A percentile compares a stretch with the other conserved stretches of the same genome.
These are phyloP conservation scores for Aureobasidium melanogenum DNA, from an alignment of 2,329 filamentous ascomycete genomes.

Conservation along the genomic window DNA sequence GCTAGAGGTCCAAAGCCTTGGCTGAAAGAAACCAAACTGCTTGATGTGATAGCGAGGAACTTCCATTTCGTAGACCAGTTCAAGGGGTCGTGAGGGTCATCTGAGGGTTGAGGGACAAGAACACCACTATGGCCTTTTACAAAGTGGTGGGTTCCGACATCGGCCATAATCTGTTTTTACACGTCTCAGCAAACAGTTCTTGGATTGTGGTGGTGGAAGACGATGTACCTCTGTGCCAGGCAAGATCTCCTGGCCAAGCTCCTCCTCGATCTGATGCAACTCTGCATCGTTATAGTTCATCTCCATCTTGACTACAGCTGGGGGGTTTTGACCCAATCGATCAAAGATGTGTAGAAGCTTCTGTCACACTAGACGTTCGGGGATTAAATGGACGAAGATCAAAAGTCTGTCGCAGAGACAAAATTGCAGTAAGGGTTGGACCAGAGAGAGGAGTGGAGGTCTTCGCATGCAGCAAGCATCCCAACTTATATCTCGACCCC, in stretches of 20 bases:
- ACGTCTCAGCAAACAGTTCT: background rate
- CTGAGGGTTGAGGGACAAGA: conserved; percentile 44
- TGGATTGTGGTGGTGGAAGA: background rate
- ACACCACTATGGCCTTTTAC: conserved; percentile 45
- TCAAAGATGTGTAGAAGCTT: background rate
- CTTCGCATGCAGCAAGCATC: background rate
- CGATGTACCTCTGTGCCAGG: conserved; percentile 42
- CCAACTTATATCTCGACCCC: background rate
- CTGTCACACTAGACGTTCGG: background rate
- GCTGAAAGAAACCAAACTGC: conserved; percentile 41
- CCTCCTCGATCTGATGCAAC: conserved; percentile 38
- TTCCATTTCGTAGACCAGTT: conserved; percentile 45
- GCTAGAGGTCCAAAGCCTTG: conserved; percentile 49
- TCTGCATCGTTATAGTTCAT: conserved; percentile 37
- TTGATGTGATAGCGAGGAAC: conserved; percentile 37
- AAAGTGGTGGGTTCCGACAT: conserved; percentile 56
- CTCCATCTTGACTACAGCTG: conserved; percentile 31
- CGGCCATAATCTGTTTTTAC: conserved; percentile 41
- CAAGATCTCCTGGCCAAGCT: conserved; percentile 45
- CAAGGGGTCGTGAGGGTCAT: conserved; percentile 37
- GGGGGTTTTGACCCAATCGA: background rate
- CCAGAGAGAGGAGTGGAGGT: background rate
- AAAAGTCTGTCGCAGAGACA: background rate
- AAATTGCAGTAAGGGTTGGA: no score
- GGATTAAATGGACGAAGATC: background rate